Conservation (phyloP, 768 basidiomycete species). For the Tylopilus plumbeoviolaceoides region DNA sequence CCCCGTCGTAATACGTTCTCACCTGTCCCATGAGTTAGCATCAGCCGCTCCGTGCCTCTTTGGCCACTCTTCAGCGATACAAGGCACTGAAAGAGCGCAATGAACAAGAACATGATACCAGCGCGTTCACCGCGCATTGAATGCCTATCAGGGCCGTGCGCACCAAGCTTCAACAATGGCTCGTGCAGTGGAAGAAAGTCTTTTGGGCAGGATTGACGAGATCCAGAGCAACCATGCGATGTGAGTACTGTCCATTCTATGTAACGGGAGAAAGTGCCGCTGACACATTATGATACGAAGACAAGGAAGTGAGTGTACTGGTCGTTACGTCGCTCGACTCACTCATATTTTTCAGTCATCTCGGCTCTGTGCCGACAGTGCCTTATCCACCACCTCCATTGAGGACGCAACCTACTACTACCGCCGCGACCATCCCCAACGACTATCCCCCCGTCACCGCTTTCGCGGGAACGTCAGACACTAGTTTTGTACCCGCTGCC, state of each 20-base stretch:
- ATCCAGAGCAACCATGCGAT: too few relatives aligned
- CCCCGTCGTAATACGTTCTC: slow-evolving; percentile 12
- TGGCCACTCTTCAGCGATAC: slow-evolving; percentile 38
- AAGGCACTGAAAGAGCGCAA: slow-evolving; percentile 35
- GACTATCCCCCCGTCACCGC: slow-evolving; percentile 10
- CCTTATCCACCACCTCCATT: slow-evolving; percentile 29
- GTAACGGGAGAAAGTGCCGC: background rate
- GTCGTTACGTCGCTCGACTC: slow-evolving; percentile 13
- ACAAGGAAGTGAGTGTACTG: slow-evolving; percentile 28
- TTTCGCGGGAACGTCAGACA: slow-evolving; percentile 11
- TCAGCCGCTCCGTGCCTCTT: too few relatives aligned
- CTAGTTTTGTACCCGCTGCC: slow-evolving; percentile 12
- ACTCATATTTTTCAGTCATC: too few relatives aligned
- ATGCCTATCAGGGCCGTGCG: slow-evolving; percentile 25
- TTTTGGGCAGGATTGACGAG: slow-evolving; percentile 32
- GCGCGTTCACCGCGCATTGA: slow-evolving; percentile 30
- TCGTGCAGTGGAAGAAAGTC: slow-evolving; percentile 34
- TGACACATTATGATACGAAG: slow-evolving; percentile 13
- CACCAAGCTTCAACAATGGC: slow-evolving; percentile 33
- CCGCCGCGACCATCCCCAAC: slow-evolving; percentile 5
- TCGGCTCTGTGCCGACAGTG: slow-evolving; percentile 31
- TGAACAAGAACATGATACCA: slow-evolving; percentile 31
- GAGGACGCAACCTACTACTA: slow-evolving; percentile 10
- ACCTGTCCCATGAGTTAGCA: slow-evolving; percentile 27
- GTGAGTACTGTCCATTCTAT: slow-evolving; percentile 20